These are phyloP conservation scores for Withania somnifera DNA, from an alignment of 305 asterid species.

Conservation along the genomic window DNA sequence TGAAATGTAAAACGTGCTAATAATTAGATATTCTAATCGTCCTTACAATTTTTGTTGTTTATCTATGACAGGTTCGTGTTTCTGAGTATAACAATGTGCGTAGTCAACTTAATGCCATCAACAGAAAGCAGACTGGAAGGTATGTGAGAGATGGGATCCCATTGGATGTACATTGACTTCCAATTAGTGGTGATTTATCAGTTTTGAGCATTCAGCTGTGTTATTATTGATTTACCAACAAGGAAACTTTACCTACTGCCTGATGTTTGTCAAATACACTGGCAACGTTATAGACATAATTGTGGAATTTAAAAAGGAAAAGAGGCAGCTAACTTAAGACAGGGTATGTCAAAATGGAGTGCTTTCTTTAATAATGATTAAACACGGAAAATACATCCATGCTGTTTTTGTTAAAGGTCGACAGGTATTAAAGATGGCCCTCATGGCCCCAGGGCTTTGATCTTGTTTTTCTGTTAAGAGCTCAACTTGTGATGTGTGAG, in stretches of 20 bases:
- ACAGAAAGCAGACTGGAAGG: conserved; percentile 94
- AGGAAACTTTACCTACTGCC: neutral
- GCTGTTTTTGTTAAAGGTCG: neutral
- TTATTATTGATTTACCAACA: neutral
- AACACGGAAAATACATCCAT: neutral
- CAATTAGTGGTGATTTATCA: neutral
- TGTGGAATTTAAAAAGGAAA: neutral
- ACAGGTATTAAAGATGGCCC: neutral
- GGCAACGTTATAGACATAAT: neutral
- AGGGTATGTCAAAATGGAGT: neutral
- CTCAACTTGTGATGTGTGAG: neutral
- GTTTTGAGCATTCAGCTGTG: neutral
- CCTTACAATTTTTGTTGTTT: conserved; percentile 11
- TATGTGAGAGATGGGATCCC: conserved; percentile 13
- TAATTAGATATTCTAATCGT: neutral
- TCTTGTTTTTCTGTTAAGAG: neutral
- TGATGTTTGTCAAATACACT: neutral
- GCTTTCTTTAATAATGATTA: neutral
- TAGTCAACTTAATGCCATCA: conserved; percentile 90
- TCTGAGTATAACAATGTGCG: conserved; percentile 86
- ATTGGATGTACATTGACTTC: neutral
- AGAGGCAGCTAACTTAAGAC: neutral
- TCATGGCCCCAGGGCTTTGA: neutral
- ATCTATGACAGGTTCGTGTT: conserved; percentile 68
- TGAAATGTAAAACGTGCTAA: neutral